Percentiles rank a stretch among this genome's conserved stretches.
Conservation (phyloP, 805 yeast genomes). For the Zygosaccharomyces kombuchaensis region DNA sequence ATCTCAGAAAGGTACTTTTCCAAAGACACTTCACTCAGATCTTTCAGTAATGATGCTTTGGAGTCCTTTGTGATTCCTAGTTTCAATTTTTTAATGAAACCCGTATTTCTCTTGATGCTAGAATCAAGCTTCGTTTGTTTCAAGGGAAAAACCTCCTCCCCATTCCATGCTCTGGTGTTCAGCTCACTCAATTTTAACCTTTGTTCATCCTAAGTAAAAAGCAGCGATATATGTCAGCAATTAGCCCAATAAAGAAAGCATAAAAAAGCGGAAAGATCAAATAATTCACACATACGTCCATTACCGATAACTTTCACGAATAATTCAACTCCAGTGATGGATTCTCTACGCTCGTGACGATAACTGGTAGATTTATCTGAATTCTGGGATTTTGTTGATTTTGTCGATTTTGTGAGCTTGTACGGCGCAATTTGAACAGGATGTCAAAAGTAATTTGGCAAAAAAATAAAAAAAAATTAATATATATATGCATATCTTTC, state of each 20-base stretch:
- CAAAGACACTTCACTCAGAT: constrained; percentile 56
- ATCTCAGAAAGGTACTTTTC: constrained; percentile 75
- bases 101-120: constrained; percentile 75
- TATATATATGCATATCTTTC: no score
- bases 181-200: constrained; percentile 34
- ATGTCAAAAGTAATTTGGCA: background rate
- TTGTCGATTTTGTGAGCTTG: background rate
- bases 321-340: background rate
- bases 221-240: constrained; percentile 2
- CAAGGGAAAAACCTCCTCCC: constrained; percentile 36
- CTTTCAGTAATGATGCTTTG: constrained; percentile 47
- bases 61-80: constrained; percentile 53
- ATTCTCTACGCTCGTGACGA: background rate
- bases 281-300: constrained; percentile 14
- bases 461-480: no score
- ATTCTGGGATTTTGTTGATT: background rate
- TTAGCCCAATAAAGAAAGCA: background rate
- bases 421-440: background rate
- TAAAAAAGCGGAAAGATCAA: background rate
- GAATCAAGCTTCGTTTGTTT: constrained; percentile 50
- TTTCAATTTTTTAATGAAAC: constrained; percentile 68
- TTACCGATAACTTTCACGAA: background rate
- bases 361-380: background rate
- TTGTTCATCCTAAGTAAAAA: constrained; percentile 20
- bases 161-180: constrained; percentile 53